phyloP scores from a whole-genome alignment of 163 green algal genomes.

The Scenedesmus sp. region DNA sequence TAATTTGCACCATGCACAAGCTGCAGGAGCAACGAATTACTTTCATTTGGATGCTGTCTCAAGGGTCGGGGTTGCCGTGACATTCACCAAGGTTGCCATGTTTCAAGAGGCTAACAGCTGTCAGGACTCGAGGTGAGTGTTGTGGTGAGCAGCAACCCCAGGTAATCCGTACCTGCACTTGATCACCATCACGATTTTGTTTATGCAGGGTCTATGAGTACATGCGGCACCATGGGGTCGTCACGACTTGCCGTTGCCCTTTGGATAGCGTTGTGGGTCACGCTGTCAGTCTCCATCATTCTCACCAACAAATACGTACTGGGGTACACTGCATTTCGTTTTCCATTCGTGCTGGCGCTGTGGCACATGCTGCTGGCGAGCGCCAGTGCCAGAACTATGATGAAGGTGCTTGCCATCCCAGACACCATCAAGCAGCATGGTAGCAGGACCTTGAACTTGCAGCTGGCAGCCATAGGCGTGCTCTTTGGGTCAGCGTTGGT shows the following conservation, averaged over 20 bases:
- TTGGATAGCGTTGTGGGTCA: constrained; percentile 22
- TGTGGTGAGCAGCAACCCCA: neutral
- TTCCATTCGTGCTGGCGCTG: constrained; percentile 11
- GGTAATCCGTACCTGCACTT: neutral
- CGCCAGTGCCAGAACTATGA: neutral
- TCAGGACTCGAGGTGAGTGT: neutral
- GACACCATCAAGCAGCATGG: constrained; percentile 15
- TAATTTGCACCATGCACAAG: neutral
- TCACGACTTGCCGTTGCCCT: neutral
- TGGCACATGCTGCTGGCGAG: constrained; percentile 39
- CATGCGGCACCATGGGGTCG: neutral
- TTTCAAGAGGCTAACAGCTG: neutral
- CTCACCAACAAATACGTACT: constrained; percentile 46
- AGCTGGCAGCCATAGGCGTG: neutral
- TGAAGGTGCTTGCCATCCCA: neutral
- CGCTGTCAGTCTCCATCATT: neutral
- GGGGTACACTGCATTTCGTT: neutral
- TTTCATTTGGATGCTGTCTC: neutral
- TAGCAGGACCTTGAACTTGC: neutral
- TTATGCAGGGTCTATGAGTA: neutral
- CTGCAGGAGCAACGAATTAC: neutral
- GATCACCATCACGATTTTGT: neutral
- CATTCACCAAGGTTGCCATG: too few species aligned
- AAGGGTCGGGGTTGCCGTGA: neutral
- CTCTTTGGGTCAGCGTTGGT: constrained; percentile 35